Evolutionary conservation across 208 protist species (phyloP).

Genomic region (Wallacemonas sp.): DNA sequence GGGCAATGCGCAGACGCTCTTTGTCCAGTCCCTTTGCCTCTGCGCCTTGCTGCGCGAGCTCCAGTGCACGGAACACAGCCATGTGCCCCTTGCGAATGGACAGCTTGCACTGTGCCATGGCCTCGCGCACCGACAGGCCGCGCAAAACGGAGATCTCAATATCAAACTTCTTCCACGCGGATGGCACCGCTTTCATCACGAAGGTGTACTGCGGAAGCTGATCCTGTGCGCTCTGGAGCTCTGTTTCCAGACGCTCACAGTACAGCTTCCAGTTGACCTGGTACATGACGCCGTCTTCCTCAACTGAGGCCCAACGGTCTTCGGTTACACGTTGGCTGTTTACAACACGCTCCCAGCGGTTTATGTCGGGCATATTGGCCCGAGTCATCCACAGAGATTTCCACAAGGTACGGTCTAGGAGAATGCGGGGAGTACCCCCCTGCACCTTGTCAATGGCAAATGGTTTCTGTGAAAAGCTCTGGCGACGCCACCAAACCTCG

Average conservation of each 20-base stretch:
- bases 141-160: constrained; percentile 84
- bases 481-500: constrained; percentile 67
- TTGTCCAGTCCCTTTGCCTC: constrained; percentile 88
- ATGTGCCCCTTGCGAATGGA: constrained; percentile 86
- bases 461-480: constrained; percentile 75
- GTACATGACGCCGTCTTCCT: constrained; percentile 85
- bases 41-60: constrained; percentile 85
- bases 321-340: constrained; percentile 87
- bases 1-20: constrained; percentile 80
- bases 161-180: constrained; percentile 90
- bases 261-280: constrained; percentile 91
- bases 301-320: constrained; percentile 83
- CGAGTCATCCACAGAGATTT: constrained; percentile 66
- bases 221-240: constrained; percentile 79
- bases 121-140: constrained; percentile 86
- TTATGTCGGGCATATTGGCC: constrained; percentile 74
- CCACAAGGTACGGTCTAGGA: constrained; percentile 85
- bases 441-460: constrained; percentile 74
- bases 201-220: constrained; percentile 83
- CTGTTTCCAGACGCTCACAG: constrained; percentile 83
- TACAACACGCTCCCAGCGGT: constrained; percentile 89
- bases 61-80: constrained; percentile 77
- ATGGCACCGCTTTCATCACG: constrained; percentile 83
- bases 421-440: constrained; percentile 73
- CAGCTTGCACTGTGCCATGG: constrained; percentile 90